Conservation (phyloP, 2,329 filamentous ascomycete genomes). For the Phyllosticta citriasiana region DNA sequence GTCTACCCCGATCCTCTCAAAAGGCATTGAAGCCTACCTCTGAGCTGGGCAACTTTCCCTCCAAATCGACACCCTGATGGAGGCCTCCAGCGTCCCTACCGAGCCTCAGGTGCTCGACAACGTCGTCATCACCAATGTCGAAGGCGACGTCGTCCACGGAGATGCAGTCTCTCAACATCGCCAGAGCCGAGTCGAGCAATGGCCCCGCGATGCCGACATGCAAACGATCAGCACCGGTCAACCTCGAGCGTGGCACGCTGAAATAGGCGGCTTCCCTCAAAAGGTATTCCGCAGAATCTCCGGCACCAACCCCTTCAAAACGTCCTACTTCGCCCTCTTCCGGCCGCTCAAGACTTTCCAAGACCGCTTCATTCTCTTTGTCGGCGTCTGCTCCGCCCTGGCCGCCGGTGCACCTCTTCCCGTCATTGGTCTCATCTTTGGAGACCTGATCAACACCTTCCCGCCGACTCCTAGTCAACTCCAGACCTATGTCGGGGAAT, state of each 20-base stretch:
- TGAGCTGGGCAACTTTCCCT: neutral
- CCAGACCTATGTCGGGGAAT: slow-evolving; percentile 29
- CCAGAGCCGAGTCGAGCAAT: slow-evolving; percentile 18
- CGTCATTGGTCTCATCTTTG: slow-evolving; percentile 36
- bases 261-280: slow-evolving; percentile 21
- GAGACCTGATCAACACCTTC: slow-evolving; percentile 41
- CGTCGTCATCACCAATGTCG: slow-evolving; percentile 1
- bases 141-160: neutral
- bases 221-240: slow-evolving; percentile 26
- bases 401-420: slow-evolving; percentile 32
- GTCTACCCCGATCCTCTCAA: slow-evolving; percentile 2
- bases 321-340: slow-evolving; percentile 42
- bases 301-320: slow-evolving; percentile 35
- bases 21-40: neutral
- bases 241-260: slow-evolving; percentile 21
- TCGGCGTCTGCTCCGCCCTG: slow-evolving; percentile 27
- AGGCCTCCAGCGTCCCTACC: slow-evolving; percentile 7
- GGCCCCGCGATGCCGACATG: slow-evolving; percentile 25
- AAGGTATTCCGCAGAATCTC: slow-evolving; percentile 29
- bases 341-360: slow-evolving; percentile 32
- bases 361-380: slow-evolving; percentile 26
- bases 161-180: neutral
- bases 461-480: slow-evolving; percentile 38
- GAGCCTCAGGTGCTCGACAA: slow-evolving; percentile 5
- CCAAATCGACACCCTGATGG: slow-evolving; percentile 1